Conservation (phyloP, 2,329 filamentous ascomycete species). For the Corynespora cassiicola region DNA sequence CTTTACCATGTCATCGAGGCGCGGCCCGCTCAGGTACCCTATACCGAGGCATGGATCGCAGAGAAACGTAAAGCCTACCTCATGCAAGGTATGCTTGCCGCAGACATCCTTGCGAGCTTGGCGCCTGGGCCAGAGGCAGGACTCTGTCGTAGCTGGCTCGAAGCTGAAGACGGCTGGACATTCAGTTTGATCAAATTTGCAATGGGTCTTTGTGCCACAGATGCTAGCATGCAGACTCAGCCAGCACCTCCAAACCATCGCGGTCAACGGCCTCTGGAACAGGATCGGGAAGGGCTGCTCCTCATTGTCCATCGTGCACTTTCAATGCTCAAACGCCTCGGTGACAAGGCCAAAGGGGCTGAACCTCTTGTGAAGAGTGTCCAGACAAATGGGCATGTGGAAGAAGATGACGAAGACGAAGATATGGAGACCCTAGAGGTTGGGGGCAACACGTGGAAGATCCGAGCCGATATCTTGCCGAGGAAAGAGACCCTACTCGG, state of each 20-base stretch:
- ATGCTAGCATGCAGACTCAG: slow-evolving; percentile 31
- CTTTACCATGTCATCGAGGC: slow-evolving; percentile 48
- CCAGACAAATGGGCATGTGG: slow-evolving; percentile 31
- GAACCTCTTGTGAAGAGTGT: slow-evolving; percentile 38
- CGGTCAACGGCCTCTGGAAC: slow-evolving; percentile 40
- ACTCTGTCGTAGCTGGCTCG: slow-evolving; percentile 80
- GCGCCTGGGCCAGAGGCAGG: slow-evolving; percentile 73
- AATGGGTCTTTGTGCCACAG: slow-evolving; percentile 62
- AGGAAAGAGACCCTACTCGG: slow-evolving; percentile 54
- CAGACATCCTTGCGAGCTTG: slow-evolving; percentile 83
- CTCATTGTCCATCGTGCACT: slow-evolving; percentile 54
- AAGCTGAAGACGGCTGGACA: slow-evolving; percentile 82
- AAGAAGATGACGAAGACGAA: slow-evolving; percentile 33
- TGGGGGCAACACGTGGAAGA: slow-evolving; percentile 39
- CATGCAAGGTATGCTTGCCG: slow-evolving; percentile 89
- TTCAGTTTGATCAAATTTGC: slow-evolving; percentile 79
- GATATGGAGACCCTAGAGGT: slow-evolving; percentile 42
- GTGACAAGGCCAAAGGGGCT: slow-evolving; percentile 50
- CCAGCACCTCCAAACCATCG: slow-evolving; percentile 36
- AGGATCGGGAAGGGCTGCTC: slow-evolving; percentile 43
- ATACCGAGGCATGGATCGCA: slow-evolving; percentile 65
- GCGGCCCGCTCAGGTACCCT: slow-evolving; percentile 49
- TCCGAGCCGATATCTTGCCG: slow-evolving; percentile 51
- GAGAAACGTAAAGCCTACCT: slow-evolving; percentile 87
- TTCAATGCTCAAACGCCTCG: slow-evolving; percentile 54